Base-by-base conservation (phyloP, 192 early-diverging fungal species). In the Coemansia biformis region DNA sequence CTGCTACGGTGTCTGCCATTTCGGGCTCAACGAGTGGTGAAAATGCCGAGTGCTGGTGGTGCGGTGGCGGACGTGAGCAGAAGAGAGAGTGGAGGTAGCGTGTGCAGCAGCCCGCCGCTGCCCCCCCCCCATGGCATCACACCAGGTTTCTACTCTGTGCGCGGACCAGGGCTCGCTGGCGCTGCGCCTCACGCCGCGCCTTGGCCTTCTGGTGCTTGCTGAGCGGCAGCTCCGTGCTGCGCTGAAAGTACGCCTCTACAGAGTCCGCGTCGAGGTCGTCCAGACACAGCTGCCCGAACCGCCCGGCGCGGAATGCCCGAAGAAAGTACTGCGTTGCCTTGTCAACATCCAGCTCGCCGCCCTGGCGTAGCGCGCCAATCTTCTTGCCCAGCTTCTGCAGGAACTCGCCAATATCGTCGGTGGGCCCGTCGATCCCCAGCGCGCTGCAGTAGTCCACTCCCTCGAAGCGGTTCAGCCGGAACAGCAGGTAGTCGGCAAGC, bases 401-500 rank as follows among this genome's bases (percentile, higher is more conserved):
- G 2, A 96, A 65, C n/a, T 76, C 59, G 40, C 69, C 44, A 26
- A 90, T 79, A 41, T 87, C 78, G 47, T 92, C 86, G 10, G 84
- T 89, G 6, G 87, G 86, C 33, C 66, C 66, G 1, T 74, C 57
- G 24, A 87, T 57, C 9, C 78, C 77, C 36, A 84, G 70, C 3
- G 74, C 48, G 35, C 59, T 53, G 28, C 76, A 54, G 40, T 83
- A 88, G 31, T 76, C 66, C 33, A 71, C 63, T 4, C 54, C 60
- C 10, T 75, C 51, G 8, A 69, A 41, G 17, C 78, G 79, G 57
- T 96, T 96, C 35, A 98, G 76, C 13, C 80, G 67, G 67, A 83
- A 94, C 0, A 97, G 66, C 10, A 97, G 75, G 53, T 91, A 97
- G 59, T 94, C 93, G 2, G 83, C 90, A 38, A 96, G 84, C 28